Evolutionary conservation across 352 stramenopile species (phyloP).

Genomic region (Phytophthora pseudosyringae): DNA sequence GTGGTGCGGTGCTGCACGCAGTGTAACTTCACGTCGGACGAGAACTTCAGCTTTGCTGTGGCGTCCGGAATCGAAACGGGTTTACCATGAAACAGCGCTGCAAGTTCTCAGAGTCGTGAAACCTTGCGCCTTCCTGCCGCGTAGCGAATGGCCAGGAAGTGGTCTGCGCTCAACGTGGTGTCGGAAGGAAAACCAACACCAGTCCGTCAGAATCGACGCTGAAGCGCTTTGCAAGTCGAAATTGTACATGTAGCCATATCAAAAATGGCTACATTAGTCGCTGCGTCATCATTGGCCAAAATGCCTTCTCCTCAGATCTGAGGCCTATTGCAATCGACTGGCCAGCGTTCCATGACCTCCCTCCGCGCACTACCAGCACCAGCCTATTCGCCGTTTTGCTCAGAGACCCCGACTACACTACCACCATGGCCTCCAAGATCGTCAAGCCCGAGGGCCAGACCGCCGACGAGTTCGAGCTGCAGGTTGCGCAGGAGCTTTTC

Average conservation of each 20-base stretch:
- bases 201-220: no score
- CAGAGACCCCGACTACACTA: slow-evolving; percentile 44
- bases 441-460: slow-evolving; percentile 87
- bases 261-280: not conserved
- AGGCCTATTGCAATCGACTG: slow-evolving; percentile 34
- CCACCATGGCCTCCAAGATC: slow-evolving; percentile 84
- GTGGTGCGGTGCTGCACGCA: slow-evolving; percentile 6
- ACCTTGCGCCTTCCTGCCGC: no score
- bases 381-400: slow-evolving; percentile 37
- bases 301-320: slow-evolving; percentile 30
- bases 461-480: slow-evolving; percentile 89
- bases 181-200: no score
- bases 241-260: not conserved
- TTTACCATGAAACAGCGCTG: not conserved
- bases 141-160: no score
- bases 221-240: no score
- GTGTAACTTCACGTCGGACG: slow-evolving; percentile 11
- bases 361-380: not conserved
- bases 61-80: not conserved
- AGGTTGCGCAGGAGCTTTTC: slow-evolving; percentile 88
- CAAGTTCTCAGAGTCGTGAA: not conserved
- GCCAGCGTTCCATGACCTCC: slow-evolving; percentile 22
- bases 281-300: slow-evolving; percentile 6
- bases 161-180: no score
- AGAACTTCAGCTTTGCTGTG: slow-evolving; percentile 9